Conservation (phyloP, 306 rosid species). For the Begonia loranthoides region DNA sequence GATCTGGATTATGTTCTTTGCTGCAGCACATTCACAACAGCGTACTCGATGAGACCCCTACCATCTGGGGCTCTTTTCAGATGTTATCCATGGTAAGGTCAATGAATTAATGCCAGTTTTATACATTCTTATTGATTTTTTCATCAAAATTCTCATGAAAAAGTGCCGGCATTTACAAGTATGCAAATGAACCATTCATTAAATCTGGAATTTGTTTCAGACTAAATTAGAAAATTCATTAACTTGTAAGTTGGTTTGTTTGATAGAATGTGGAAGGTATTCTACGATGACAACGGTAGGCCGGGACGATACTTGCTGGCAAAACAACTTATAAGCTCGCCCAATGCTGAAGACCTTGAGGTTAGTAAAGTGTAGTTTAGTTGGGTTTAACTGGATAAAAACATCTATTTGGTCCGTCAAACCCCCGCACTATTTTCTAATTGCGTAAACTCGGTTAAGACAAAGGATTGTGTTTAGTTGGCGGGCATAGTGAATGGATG, state of each 20-base stretch:
- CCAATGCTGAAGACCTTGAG: slow-evolving; percentile 83
- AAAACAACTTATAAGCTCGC: slow-evolving; percentile 60
- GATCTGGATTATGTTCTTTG: too few relatives aligned
- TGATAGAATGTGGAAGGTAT: slow-evolving; percentile 79
- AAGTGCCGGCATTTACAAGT: too few relatives aligned
- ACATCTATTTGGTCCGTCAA: too few relatives aligned
- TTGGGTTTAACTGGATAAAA: not conserved
- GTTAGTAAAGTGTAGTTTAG: slow-evolving; percentile 25
- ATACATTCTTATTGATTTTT: not conserved
- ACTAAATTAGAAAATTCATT: too few relatives aligned
- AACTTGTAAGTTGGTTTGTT: too few relatives aligned
- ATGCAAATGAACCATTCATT: too few relatives aligned
- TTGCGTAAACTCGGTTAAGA: too few relatives aligned
- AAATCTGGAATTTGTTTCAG: too few relatives aligned
- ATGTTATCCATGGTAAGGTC: slow-evolving; percentile 83
- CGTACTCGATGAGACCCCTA: slow-evolving; percentile 84
- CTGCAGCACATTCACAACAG: slow-evolving; percentile 73
- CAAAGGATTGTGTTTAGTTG: too few relatives aligned
- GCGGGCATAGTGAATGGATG: too few relatives aligned
- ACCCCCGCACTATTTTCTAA: too few relatives aligned
- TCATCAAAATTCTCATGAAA: not conserved
- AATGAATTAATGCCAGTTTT: not conserved
- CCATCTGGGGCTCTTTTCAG: slow-evolving; percentile 86
- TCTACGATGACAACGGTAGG: slow-evolving; percentile 80
- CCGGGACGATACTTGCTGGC: slow-evolving; percentile 82